Conservation (phyloP, 805 yeast genomes). For the Cyberlindnera japonica region DNA sequence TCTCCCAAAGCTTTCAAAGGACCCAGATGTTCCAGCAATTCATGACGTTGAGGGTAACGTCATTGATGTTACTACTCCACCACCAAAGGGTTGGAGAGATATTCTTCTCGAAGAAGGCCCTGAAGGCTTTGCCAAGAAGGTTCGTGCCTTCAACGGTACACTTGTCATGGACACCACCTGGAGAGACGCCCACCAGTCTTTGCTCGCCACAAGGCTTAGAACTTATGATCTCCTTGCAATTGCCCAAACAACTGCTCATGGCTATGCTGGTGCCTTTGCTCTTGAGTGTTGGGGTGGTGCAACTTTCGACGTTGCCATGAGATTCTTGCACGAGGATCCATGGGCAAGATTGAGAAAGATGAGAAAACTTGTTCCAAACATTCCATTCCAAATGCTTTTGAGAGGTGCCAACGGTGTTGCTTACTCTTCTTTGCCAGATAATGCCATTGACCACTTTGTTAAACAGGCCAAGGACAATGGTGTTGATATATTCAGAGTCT, state of each 20-base stretch:
- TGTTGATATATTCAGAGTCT: conserved; percentile 96
- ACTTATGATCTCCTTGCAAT: conserved; percentile 87
- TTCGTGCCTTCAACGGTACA: conserved; percentile 80
- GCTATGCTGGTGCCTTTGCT: conserved; percentile 86
- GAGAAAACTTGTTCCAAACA: conserved; percentile 90
- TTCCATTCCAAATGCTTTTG: conserved; percentile 98
- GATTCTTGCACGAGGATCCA: conserved; percentile 97
- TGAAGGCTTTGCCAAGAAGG: conserved; percentile 82
- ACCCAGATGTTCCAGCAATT: conserved; percentile 72
- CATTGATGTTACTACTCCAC: conserved; percentile 52
- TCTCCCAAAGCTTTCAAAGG: conserved; percentile 72
- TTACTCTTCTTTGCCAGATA: conserved; percentile 95
- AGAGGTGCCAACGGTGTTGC: conserved; percentile 99
- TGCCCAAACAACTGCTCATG: conserved; percentile 93
- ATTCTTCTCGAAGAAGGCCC: conserved; percentile 84
- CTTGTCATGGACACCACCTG: conserved; percentile 97
- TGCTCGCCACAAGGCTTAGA: conserved; percentile 95
- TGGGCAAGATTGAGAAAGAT: conserved; percentile 92
- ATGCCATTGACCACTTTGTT: conserved; percentile 97
- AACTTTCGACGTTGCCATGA: conserved; percentile 97
- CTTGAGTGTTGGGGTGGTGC: conserved; percentile 99
- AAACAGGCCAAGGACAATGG: conserved; percentile 93
- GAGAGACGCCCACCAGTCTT: conserved; percentile 99
- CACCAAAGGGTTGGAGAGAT: conserved; percentile 89
- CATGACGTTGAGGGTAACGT: conserved; percentile 57